Base-by-base conservation (phyloP, 2,329 filamentous ascomycete species). In the Pseudocercospora fuligena region DNA sequence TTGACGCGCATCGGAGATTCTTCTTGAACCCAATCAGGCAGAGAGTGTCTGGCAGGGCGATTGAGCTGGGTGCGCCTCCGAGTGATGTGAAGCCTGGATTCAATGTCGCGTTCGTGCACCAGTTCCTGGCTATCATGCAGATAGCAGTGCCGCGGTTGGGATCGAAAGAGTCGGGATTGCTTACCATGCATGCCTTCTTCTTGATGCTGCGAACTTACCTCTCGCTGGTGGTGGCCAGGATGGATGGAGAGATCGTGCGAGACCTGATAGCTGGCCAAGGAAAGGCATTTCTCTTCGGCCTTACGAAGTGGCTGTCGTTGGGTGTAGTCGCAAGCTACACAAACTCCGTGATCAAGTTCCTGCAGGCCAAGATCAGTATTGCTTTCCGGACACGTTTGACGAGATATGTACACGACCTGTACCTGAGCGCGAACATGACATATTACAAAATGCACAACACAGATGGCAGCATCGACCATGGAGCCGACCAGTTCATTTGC, bases 281-380 rank as follows among this genome's bases (percentile, higher is more conserved):
- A 19, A 93, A 89, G 74, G 86, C 88, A 0, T 99, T 99, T 78
- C 82, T 95, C 8, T 92, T 90, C 88, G 95, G 95, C 5, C 90
- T 99, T 56, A 78, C 90, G 58, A 97, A 98, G 84, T 99, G 95
- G 95, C 93, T 94, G 71, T 93, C 94, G 2, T 90, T 99, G 40
- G 95, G 95, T 49, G 92, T 92, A 2, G 89, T 98, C 70, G 94
- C 94, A 8, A 97, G 94, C 0, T 99, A 99, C 77, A 97, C 94
- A 60, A 99, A 99, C 79, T 93, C 94, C 63, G 97, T 96, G 91
- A 99, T 99, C 84, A 98, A 98, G 80, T 99, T 92, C 81, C 86
- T 99, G 69, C 94, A 99, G 80, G 94, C 92, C 60, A 99, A 99
- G 82, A 93, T 99, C 62, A 97, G 94, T 6, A 99, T 99, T 72